Conservation (phyloP, 331 rosid species). For the Quercus lobata region DNA sequence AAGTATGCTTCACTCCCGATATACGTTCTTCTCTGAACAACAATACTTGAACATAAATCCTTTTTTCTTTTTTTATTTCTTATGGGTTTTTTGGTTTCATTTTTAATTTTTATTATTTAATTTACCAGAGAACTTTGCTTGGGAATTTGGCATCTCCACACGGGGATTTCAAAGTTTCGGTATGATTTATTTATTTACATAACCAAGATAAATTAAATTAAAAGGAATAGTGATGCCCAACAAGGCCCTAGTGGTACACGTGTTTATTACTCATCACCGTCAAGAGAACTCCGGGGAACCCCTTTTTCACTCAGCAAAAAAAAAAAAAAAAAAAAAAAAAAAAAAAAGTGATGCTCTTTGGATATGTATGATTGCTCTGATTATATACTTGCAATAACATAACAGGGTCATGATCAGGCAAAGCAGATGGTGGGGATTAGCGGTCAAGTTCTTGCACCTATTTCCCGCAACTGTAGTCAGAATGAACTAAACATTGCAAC, state of each 20-base stretch:
- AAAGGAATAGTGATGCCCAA: not conserved
- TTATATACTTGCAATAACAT: too few species aligned
- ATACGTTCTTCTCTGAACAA: too few species aligned
- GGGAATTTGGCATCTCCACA: not conserved
- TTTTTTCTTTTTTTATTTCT: not conserved
- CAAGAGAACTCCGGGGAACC: rapidly evolving
- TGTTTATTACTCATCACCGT: too few species aligned
- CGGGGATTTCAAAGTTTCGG: not conserved
- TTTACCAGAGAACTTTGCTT: not conserved
- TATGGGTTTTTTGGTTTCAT: too few species aligned
- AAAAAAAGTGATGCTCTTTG: too few species aligned
- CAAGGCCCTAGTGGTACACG: rapidly evolving
- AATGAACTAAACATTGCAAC: not conserved
- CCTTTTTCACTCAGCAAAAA: too few species aligned
- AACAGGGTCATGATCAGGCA: too few species aligned
- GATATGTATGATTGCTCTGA: too few species aligned
- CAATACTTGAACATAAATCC: too few species aligned
- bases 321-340: too few species aligned
- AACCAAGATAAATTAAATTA: too few species aligned
- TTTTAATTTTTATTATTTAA: too few species aligned
- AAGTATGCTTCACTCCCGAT: not conserved
- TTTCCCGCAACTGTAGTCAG: not conserved
- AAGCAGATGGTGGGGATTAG: not conserved
- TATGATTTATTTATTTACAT: not conserved
- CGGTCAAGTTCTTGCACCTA: not conserved